These are phyloP conservation scores for Cyanodermella asteris DNA, from an alignment of 2,329 filamentous ascomycete genomes.

Conservation along the genomic window DNA sequence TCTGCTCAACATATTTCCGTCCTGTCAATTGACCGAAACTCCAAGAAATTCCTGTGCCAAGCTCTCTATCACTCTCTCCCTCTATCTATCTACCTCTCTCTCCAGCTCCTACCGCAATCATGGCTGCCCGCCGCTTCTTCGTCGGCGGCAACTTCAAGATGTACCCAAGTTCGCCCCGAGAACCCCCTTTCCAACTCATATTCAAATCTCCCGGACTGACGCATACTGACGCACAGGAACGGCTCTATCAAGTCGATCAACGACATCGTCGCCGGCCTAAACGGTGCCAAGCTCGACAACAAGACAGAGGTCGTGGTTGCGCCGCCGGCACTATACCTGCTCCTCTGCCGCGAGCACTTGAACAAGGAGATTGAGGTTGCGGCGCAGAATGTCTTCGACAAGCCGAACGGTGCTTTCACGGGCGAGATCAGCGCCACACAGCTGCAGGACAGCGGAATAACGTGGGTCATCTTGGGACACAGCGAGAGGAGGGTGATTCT, in stretches of 20 bases:
- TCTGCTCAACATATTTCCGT: too few species aligned
- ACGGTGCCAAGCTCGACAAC: constrained; percentile 58
- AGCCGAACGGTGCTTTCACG: constrained; percentile 90
- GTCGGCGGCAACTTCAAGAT: constrained; percentile 99
- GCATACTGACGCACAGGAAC: constrained; percentile 42
- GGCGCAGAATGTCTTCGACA: constrained; percentile 93
- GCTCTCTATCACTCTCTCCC: too few species aligned
- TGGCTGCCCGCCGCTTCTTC: constrained; percentile 93
- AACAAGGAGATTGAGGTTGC: constrained; percentile 61
- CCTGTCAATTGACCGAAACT: too few species aligned
- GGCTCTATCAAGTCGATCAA: constrained; percentile 76
- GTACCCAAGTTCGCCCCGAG: constrained; percentile 27
- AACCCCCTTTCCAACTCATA: not conserved
- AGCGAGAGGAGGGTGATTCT: constrained; percentile 84
- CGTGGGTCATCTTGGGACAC: constrained; percentile 85
- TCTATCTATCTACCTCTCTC: not conserved
- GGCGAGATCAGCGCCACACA: constrained; percentile 88
- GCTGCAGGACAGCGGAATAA: constrained; percentile 70
- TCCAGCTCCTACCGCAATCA: constrained; percentile 27
- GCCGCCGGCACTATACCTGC: constrained; percentile 76
- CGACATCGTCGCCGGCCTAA: constrained; percentile 74
- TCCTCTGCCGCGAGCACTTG: constrained; percentile 60
- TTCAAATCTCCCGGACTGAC: too few species aligned
- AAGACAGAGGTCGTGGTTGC: constrained; percentile 86
- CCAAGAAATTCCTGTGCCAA: too few species aligned